Conservation (phyloP, 805 yeast genomes). For the Tetrapisispora pingtungensis region DNA sequence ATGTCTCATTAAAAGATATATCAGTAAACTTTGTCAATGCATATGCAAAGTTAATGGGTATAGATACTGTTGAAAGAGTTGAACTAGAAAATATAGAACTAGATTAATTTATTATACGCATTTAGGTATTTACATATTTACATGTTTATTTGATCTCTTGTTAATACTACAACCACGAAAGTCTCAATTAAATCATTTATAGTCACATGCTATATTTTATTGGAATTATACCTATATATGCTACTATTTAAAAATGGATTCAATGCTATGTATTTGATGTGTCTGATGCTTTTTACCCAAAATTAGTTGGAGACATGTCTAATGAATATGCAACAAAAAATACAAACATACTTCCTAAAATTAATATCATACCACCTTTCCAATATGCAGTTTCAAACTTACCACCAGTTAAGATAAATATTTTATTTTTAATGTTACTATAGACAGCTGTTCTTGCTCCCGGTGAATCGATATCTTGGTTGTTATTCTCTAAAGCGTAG, state of each 20-base stretch:
- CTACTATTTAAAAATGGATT: not conserved
- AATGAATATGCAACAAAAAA: slow-evolving; percentile 14
- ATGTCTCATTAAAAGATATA: slow-evolving; percentile 29
- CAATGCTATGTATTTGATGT: not conserved
- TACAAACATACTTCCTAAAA: slow-evolving; percentile 11
- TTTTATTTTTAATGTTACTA: not conserved
- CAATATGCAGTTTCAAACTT: not conserved
- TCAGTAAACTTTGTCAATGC: slow-evolving; percentile 37
- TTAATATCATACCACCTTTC: slow-evolving; percentile 5
- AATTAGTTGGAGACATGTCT: slow-evolving; percentile 9
- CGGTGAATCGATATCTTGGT: not conserved
- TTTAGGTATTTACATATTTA: too few species aligned
- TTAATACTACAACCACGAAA: not conserved
- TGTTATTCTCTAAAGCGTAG: not conserved
- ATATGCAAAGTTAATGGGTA: slow-evolving; percentile 33
- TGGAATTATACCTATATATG: too few species aligned
- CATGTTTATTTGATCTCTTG: not conserved
- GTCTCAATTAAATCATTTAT: too few species aligned
- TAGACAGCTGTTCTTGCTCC: not conserved
- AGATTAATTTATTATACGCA: not conserved
- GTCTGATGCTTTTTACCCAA: not conserved
- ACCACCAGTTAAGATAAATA: not conserved
- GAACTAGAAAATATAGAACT: slow-evolving; percentile 26
- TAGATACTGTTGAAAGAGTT: slow-evolving; percentile 30
- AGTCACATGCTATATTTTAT: too few species aligned